Conservation (phyloP, 441 rosid species). For the Populus hybrid region DNA sequence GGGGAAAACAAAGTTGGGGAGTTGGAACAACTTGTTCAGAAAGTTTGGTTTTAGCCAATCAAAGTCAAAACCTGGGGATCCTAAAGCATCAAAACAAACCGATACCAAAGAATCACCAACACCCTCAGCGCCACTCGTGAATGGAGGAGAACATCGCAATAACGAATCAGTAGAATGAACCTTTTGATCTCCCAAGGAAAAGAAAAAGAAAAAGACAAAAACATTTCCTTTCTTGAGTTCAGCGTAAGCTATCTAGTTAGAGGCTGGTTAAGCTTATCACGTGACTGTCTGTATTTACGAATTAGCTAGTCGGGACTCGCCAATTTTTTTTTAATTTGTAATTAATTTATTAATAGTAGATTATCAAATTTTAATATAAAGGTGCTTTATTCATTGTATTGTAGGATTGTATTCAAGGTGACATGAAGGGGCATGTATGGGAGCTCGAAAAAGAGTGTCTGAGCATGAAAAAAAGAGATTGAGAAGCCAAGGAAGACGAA, state of each 20-base stretch:
- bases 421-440: too few relatives aligned
- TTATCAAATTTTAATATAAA: too few relatives aligned
- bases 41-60: constrained; percentile 40
- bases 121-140: constrained; percentile 25
- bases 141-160: constrained; percentile 26
- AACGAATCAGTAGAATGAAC: constrained; percentile 19
- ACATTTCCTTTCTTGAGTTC: background rate
- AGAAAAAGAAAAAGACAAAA: background rate
- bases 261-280: constrained; percentile 10
- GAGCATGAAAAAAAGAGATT: too few relatives aligned
- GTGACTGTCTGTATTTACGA: constrained; percentile 13
- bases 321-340: too few relatives aligned
- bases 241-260: constrained; percentile 4
- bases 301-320: too few relatives aligned
- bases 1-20: constrained; percentile 52
- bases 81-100: constrained; percentile 21
- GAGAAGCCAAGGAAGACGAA: too few relatives aligned
- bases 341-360: too few relatives aligned
- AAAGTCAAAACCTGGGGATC: constrained; percentile 36
- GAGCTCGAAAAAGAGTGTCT: too few relatives aligned
- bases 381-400: too few relatives aligned
- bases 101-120: constrained; percentile 24
- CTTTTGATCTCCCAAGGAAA: background rate
- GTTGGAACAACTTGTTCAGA: constrained; percentile 55
- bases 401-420: too few relatives aligned